These are phyloP conservation scores for Curvularia eragrostidis DNA, from an alignment of 2,329 filamentous ascomycete genomes.

Conservation along the genomic window DNA sequence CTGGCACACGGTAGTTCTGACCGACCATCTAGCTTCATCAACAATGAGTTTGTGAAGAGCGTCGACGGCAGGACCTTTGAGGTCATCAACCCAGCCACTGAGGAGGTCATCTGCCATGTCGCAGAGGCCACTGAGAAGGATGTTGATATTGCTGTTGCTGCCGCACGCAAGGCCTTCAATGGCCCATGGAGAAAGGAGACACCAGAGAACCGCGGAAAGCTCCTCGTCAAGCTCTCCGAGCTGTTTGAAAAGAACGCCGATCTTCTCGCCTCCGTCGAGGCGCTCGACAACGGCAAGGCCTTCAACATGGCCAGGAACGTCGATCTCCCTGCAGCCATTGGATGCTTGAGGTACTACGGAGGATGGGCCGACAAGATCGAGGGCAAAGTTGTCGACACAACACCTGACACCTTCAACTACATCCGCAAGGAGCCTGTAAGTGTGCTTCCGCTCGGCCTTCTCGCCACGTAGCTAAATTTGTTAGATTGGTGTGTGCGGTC, in stretches of 20 bases:
- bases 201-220: slow-evolving; percentile 72
- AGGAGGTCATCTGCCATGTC: slow-evolving; percentile 84
- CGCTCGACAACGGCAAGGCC: slow-evolving; percentile 87
- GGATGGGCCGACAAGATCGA: slow-evolving; percentile 93
- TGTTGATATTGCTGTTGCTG: slow-evolving; percentile 77
- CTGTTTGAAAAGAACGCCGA: slow-evolving; percentile 80
- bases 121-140: slow-evolving; percentile 89
- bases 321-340: slow-evolving; percentile 72
- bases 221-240: slow-evolving; percentile 78
- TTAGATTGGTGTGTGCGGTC: slow-evolving; percentile 77
- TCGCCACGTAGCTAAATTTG: slow-evolving; percentile 24
- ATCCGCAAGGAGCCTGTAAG: slow-evolving; percentile 75
- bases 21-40: slow-evolving; percentile 72
- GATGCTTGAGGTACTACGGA: slow-evolving; percentile 82
- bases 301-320: slow-evolving; percentile 73
- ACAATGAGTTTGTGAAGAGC: slow-evolving; percentile 86
- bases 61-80: slow-evolving; percentile 91
- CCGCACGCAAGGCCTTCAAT: slow-evolving; percentile 85
- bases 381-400: slow-evolving; percentile 84
- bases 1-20: slow-evolving; percentile 22
- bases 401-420: slow-evolving; percentile 82
- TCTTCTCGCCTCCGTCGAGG: slow-evolving; percentile 80
- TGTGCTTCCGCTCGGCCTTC: slow-evolving; percentile 2
- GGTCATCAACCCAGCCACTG: slow-evolving; percentile 85
- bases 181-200: slow-evolving; percentile 71